phyloP scores from a whole-genome alignment of 805 yeast genomes.

The Blastobotrys muscicola region DNA sequence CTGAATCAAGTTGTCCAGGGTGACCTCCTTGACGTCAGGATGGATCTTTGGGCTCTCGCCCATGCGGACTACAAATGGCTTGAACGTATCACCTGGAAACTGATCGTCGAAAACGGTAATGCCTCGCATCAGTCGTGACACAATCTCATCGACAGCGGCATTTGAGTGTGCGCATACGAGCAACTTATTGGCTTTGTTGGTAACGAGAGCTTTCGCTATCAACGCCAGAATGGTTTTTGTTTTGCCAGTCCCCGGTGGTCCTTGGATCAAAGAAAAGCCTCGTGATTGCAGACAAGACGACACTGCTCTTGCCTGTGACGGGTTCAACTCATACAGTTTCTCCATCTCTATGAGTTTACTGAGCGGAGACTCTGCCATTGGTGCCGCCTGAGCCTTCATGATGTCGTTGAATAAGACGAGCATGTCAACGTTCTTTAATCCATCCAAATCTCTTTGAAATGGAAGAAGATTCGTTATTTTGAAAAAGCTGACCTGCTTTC shows the following conservation, averaged over 20 bases:
- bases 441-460: too few relatives aligned
- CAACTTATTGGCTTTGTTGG: constrained; percentile 31
- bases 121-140: constrained; percentile 75
- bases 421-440: too few relatives aligned
- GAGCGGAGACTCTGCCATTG: too few relatives aligned
- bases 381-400: too few relatives aligned
- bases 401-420: too few relatives aligned
- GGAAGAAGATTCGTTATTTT: too few relatives aligned
- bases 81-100: constrained; percentile 30
- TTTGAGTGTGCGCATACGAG: too few relatives aligned
- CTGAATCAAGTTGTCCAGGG: constrained; percentile 81
- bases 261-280: too few relatives aligned
- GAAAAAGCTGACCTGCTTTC: too few relatives aligned
- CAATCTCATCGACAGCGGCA: constrained; percentile 97
- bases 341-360: too few relatives aligned
- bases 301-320: constrained; percentile 97
- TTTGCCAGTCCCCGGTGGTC: too few relatives aligned
- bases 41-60: constrained; percentile 87
- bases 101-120: constrained; percentile 32
- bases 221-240: constrained; percentile 93
- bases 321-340: constrained; percentile 33
- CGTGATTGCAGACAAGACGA: too few relatives aligned
- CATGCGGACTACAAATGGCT: constrained; percentile 69
- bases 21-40: constrained; percentile 67
- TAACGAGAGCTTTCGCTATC: constrained; percentile 54